Evolutionary conservation across 192 early-diverging fungal species (phyloP).

Genomic region (Coemansia reversa): DNA sequence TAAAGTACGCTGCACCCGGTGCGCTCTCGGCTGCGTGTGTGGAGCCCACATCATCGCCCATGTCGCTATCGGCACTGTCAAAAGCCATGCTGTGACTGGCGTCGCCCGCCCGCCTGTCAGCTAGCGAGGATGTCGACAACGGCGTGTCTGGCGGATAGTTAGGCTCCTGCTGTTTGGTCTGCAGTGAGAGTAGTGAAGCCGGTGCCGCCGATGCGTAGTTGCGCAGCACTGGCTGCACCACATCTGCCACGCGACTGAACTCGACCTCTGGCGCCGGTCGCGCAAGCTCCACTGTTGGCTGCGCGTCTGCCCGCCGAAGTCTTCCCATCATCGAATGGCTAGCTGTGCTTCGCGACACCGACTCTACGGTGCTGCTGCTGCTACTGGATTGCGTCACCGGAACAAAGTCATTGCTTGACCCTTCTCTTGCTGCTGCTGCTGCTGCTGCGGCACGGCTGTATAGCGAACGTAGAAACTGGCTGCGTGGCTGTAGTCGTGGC

Average conservation of each 20-base stretch:
- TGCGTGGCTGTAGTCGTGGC: slow-evolving; percentile 20
- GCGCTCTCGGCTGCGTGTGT: background rate
- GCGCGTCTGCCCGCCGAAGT: slow-evolving; percentile 21
- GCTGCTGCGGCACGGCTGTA: slow-evolving; percentile 24
- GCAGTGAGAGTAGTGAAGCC: slow-evolving; percentile 40
- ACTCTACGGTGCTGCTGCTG: slow-evolving; percentile 16
- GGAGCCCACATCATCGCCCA: background rate
- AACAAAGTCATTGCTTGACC: slow-evolving; percentile 1
- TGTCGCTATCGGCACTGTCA: background rate
- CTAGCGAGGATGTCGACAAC: slow-evolving; percentile 3
- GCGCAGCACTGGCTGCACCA: slow-evolving; percentile 15
- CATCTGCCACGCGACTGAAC: slow-evolving; percentile 32
- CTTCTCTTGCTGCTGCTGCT: slow-evolving; percentile 9
- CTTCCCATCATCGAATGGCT: slow-evolving; percentile 31
- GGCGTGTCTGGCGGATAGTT: slow-evolving; percentile 3
- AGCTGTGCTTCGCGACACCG: slow-evolving; percentile 8
- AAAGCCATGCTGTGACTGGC: background rate
- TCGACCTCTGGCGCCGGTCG: slow-evolving; percentile 48
- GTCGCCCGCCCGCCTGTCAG: background rate
- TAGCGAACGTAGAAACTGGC: slow-evolving; percentile 37
- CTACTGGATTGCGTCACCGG: slow-evolving; percentile 5
- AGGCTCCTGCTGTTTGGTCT: slow-evolving; percentile 28
- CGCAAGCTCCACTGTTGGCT: slow-evolving; percentile 43
- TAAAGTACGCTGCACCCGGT: slow-evolving; percentile 18
- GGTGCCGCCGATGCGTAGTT: slow-evolving; percentile 17